Conservation (phyloP, 2,329 filamentous ascomycete genomes). For the Fusarium neocosmosporiellum region DNA sequence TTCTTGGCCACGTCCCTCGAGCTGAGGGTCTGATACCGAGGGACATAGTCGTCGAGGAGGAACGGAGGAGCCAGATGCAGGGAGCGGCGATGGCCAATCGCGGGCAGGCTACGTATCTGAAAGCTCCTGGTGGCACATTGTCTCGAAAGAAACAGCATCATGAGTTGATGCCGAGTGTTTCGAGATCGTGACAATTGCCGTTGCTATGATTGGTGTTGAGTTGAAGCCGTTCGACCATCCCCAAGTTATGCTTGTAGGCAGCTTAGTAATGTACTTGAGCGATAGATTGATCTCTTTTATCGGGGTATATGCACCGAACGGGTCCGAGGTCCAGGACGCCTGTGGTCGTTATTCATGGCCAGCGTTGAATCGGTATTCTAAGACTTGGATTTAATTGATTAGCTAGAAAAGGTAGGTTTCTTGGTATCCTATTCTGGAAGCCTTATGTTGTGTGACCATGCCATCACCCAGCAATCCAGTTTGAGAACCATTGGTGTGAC, state of each 20-base stretch:
- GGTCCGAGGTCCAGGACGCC: not conserved
- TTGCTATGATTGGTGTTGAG: constrained; percentile 38
- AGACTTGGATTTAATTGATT: not conserved
- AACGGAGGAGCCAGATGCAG: constrained; percentile 72
- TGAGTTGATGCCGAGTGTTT: constrained; percentile 18
- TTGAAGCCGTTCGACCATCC: not conserved
- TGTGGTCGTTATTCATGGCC: not conserved
- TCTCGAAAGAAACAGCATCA: constrained; percentile 26
- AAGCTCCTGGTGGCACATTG: not conserved
- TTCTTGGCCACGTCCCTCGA: constrained; percentile 78
- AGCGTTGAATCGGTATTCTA: not conserved
- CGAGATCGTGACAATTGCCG: constrained; percentile 36
- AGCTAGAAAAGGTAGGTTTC: not conserved
- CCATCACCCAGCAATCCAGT: not conserved
- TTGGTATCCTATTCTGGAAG: not conserved
- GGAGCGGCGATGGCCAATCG: constrained; percentile 23
- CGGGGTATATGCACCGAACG: not conserved
- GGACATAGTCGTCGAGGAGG: constrained; percentile 79
- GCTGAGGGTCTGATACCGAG: constrained; percentile 76
- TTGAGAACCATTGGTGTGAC: not conserved
- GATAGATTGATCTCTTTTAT: not conserved
- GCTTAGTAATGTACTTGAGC: constrained; percentile 22
- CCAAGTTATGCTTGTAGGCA: not conserved
- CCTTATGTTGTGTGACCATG: not conserved
- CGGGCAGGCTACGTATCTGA: not conserved